Conservation (phyloP, 805 yeast species). For the Torulaspora delbrueckii region DNA sequence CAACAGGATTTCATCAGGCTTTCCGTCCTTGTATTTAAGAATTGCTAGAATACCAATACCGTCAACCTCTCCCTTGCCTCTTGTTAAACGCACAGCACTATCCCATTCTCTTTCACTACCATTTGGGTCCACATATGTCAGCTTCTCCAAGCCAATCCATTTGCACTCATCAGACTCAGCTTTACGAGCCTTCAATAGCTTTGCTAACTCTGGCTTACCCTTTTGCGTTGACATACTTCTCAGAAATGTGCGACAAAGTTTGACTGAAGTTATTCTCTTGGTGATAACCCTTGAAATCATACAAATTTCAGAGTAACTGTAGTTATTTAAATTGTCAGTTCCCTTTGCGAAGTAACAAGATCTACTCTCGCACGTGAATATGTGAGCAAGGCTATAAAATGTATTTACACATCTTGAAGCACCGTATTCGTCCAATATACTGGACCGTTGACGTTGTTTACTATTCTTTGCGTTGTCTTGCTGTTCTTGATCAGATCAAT, state of each 20-base stretch:
- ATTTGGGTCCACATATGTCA: slow-evolving; percentile 66
- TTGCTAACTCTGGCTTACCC: slow-evolving; percentile 37
- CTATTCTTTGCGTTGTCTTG: neutral
- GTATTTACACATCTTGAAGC: neutral
- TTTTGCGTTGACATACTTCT: slow-evolving; percentile 25
- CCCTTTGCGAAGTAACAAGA: neutral
- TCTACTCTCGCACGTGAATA: slow-evolving; percentile 1
- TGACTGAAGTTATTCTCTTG: neutral
- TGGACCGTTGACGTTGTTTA: neutral
- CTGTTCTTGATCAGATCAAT: neutral
- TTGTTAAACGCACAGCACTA: slow-evolving; percentile 75
- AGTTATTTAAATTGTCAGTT: neutral
- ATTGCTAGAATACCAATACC: slow-evolving; percentile 90
- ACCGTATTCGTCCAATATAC: neutral
- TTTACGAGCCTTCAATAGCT: slow-evolving; percentile 29
- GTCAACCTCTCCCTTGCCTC: slow-evolving; percentile 58
- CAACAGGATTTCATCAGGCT: slow-evolving; percentile 52
- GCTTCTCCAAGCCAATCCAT: slow-evolving; percentile 64
- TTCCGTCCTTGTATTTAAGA: slow-evolving; percentile 44
- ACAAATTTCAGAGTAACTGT: neutral
- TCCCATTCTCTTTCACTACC: slow-evolving; percentile 83
- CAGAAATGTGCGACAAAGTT: slow-evolving; percentile 1
- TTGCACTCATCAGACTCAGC: slow-evolving; percentile 46
- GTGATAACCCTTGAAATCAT: neutral
- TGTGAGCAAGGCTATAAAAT: neutral